Conservation (phyloP, 1,284 basidiomycete genomes). For the Moesziomyces globuligerus region DNA sequence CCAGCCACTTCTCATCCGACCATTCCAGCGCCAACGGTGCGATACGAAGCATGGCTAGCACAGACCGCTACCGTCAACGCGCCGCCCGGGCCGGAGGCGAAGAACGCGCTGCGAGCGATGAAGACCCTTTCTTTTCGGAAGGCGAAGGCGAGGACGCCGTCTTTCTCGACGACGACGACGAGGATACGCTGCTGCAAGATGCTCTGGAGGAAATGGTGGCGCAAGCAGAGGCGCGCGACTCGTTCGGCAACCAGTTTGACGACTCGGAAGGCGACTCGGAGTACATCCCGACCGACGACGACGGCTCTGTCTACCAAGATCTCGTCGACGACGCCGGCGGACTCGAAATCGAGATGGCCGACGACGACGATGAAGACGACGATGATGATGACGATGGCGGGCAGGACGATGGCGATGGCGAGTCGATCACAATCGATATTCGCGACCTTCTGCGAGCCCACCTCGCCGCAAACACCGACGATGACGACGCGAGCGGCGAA, state of each 20-base stretch:
- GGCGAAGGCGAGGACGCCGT: conserved; percentile 22
- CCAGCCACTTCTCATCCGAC: not conserved
- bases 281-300: conserved; percentile 28
- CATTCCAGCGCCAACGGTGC: not conserved
- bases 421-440: conserved; percentile 42
- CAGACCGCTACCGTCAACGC: not conserved
- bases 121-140: conserved; percentile 22
- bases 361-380: conserved; percentile 32
- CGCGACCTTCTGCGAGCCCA: conserved; percentile 44
- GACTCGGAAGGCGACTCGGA: conserved; percentile 43
- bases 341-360: conserved; percentile 37
- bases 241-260: conserved; percentile 26
- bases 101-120: conserved; percentile 10
- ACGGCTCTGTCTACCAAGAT: conserved; percentile 28
- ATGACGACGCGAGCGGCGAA: conserved; percentile 17
- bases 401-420: conserved; percentile 22
- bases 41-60: conserved; percentile 5
- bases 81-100: conserved; percentile 27
- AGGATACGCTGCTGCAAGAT: conserved; percentile 41
- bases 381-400: conserved; percentile 24
- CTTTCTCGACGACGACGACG: conserved; percentile 28
- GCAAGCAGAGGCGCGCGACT: conserved; percentile 31
- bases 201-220: conserved; percentile 42
- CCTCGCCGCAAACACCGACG: conserved; percentile 16
- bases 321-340: conserved; percentile 33